phyloP scores from a whole-genome alignment of 108 stramenopile genomes.

The Stephanodiscus minutulus region DNA sequence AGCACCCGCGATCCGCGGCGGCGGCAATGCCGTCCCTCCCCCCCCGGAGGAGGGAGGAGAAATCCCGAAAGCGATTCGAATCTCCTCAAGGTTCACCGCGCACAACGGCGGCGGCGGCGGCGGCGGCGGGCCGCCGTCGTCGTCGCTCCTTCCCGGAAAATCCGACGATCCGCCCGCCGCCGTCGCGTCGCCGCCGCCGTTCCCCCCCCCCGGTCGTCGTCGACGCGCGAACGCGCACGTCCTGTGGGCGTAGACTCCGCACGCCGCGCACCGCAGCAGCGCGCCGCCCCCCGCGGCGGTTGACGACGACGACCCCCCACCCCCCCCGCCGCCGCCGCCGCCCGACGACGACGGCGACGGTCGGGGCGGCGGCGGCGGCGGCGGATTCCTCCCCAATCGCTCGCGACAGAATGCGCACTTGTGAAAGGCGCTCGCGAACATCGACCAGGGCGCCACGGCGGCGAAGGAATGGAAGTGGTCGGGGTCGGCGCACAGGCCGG shows the following conservation, averaged over 20 bases:
- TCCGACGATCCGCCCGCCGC: too few relatives aligned
- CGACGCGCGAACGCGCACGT: slow-evolving; percentile 56
- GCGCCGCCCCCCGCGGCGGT: slow-evolving; percentile 13
- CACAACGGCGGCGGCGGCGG: slow-evolving; percentile 15
- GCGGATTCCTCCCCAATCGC: not conserved
- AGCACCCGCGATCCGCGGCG: too few relatives aligned
- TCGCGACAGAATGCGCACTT: slow-evolving; percentile 31
- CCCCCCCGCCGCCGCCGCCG: slow-evolving; percentile 5
- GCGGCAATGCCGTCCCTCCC: not conserved
- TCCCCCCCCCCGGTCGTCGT: not conserved
- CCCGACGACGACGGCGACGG: not conserved
- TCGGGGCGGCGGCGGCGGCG: not conserved
- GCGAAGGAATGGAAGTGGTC: slow-evolving; percentile 73
- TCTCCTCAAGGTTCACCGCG: slow-evolving; percentile 27
- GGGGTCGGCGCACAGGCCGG: slow-evolving; percentile 52
- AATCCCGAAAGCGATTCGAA: slow-evolving; percentile 18
- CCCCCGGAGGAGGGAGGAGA: too few relatives aligned
- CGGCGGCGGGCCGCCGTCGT: not conserved
- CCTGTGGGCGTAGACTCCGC: slow-evolving; percentile 75
- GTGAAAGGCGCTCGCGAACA: slow-evolving; percentile 52
- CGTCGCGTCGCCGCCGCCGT: too few relatives aligned
- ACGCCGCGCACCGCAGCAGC: slow-evolving; percentile 70
- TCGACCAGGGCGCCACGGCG: slow-evolving; percentile 47
- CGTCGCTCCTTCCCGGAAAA: not conserved
- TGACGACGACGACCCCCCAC: slow-evolving; percentile 5